A percentile compares a stretch with the other conserved stretches of the same genome.
phyloP scores from a whole-genome alignment of 1,284 basidiomycete species.

The Phlebopus sp. region DNA sequence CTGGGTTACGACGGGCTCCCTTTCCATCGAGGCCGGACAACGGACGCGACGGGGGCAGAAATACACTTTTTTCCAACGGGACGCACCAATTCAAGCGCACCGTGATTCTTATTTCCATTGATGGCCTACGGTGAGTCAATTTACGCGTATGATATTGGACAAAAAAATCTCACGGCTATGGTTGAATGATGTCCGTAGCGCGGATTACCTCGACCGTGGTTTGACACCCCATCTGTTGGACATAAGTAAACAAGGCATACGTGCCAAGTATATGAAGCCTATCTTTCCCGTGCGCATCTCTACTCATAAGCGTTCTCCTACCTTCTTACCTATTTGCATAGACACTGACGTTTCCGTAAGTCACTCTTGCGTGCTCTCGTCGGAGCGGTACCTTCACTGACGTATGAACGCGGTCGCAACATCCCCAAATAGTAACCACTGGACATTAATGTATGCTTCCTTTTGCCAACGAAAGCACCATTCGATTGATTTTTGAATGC shows the following conservation, averaged over 20 bases:
- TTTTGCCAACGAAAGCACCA: background rate
- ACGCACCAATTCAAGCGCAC: conserved; percentile 78
- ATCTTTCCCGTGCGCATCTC: conserved; percentile 71
- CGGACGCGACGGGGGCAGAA: conserved; percentile 1
- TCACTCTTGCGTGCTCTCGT: conserved; percentile 9
- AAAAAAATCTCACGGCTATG: conserved; percentile 1
- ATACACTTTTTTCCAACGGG: conserved; percentile 52
- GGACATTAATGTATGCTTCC: conserved; percentile 69
- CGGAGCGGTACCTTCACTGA: conserved; percentile 1
- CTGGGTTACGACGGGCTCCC: background rate
- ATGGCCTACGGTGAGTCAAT: conserved; percentile 67
- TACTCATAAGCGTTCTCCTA: background rate
- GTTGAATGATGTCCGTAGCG: conserved; percentile 40
- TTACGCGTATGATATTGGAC: background rate
- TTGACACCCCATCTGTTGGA: conserved; percentile 78
- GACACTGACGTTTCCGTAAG: conserved; percentile 89
- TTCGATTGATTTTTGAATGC: conserved; percentile 3
- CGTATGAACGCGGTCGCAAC: background rate
- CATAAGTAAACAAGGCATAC: conserved; percentile 76
- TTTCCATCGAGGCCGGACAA: background rate
- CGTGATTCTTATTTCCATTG: conserved; percentile 82
- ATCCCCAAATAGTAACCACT: conserved; percentile 65
- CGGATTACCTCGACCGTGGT: conserved; percentile 80
- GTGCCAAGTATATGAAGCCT: conserved; percentile 82
- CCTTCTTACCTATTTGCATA: conserved; percentile 26